Conservation (phyloP, 345 rosid species). For the Lepidium didymum region DNA sequence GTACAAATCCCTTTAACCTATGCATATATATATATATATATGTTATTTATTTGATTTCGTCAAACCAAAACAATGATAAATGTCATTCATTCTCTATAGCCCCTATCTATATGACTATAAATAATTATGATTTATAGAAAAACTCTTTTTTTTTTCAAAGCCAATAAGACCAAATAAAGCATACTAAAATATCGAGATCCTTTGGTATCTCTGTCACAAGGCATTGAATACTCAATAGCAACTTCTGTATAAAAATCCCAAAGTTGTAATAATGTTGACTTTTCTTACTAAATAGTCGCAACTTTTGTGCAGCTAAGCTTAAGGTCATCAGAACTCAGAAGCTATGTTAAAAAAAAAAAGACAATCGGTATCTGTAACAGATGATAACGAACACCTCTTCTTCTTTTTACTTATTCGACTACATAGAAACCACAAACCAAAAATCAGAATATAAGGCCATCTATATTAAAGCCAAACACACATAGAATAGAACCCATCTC, state of each 20-base stretch:
- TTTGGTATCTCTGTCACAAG: constrained; percentile 23
- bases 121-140: neutral
- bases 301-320: constrained; percentile 20
- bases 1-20: constrained; percentile 9
- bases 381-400: neutral
- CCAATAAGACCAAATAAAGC: neutral
- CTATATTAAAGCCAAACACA: constrained; percentile 1
- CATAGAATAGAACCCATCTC: neutral
- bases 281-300: constrained; percentile 7
- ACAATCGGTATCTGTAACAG: neutral
- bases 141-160: neutral
- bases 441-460: neutral
- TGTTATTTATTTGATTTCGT: too few relatives aligned
- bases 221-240: constrained; percentile 26
- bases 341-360: neutral
- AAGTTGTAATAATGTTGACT: constrained; percentile 20
- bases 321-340: constrained; percentile 18
- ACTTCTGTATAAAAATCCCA: constrained; percentile 15
- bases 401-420: neutral
- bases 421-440: neutral
- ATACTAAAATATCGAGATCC: neutral
- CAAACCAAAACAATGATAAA: neutral
- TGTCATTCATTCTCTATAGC: constrained; percentile 9
- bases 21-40: neutral
- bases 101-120: neutral